These are phyloP conservation scores for Aspergillus conjunctus DNA, from an alignment of 495 filamentous ascomycete species.

Conservation along the genomic window DNA sequence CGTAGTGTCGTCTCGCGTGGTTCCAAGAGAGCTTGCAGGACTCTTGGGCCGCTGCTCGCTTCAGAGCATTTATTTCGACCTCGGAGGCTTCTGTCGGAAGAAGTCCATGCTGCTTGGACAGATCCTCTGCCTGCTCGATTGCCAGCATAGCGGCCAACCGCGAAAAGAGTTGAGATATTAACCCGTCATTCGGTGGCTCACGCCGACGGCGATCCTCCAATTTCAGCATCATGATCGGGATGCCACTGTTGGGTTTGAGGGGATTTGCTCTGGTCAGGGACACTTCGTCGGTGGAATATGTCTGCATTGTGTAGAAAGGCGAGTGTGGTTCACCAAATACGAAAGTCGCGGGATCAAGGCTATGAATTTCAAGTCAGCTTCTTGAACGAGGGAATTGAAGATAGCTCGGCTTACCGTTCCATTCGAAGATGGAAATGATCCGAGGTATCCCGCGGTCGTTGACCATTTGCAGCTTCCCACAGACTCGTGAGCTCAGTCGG, in stretches of 20 bases:
- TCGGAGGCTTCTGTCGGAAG: conserved; percentile 44
- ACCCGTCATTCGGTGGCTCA: conserved; percentile 63
- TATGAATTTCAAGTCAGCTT: conserved; percentile 24
- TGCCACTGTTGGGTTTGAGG: conserved; percentile 35
- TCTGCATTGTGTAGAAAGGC: conserved; percentile 52
- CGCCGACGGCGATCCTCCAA: conserved; percentile 60
- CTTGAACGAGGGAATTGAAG: background rate
- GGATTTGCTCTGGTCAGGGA: conserved; percentile 45
- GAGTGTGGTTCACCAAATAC: conserved; percentile 39
- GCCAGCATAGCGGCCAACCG: conserved; percentile 69
- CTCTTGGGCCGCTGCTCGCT: conserved; percentile 68
- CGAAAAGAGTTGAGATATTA: conserved; percentile 75
- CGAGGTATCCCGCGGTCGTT: conserved; percentile 40
- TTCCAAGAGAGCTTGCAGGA: conserved; percentile 74
- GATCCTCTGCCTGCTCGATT: conserved; percentile 60
- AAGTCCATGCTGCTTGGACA: conserved; percentile 45
- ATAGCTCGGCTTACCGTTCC: conserved; percentile 38
- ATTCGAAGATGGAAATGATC: conserved; percentile 49
- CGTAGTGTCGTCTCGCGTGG: conserved; percentile 60
- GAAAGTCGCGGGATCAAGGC: conserved; percentile 41
- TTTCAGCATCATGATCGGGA: conserved; percentile 59
- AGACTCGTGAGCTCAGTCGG: conserved; percentile 48
- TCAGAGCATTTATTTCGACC: conserved; percentile 59
- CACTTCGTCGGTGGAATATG: conserved; percentile 44
- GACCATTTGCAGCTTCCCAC: conserved; percentile 60